Conservation (phyloP, 2,329 filamentous ascomycete species). For the Botrytis pseudocinerea region DNA sequence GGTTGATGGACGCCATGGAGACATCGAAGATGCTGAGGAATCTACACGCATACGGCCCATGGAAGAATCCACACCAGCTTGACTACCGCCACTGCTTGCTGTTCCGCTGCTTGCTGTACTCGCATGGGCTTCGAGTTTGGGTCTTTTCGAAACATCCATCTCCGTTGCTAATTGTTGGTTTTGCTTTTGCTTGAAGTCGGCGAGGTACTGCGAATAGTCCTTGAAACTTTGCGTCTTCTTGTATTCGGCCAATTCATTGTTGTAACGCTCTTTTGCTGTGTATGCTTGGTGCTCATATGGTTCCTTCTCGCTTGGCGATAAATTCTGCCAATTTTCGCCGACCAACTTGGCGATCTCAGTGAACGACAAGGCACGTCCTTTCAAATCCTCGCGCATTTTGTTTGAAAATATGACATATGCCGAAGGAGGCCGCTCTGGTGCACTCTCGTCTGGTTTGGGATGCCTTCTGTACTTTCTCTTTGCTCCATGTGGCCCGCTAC, state of each 20-base stretch:
- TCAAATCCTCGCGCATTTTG: conserved; percentile 76
- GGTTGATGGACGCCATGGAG: conserved; percentile 32
- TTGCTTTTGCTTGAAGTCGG: conserved; percentile 77
- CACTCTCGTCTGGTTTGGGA: conserved; percentile 78
- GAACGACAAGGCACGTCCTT: conserved; percentile 74
- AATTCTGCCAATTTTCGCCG: conserved; percentile 77
- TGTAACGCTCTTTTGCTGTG: conserved; percentile 74
- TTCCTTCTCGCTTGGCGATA: conserved; percentile 67
- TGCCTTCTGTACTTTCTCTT: conserved; percentile 79
- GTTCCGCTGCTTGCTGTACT: conserved; percentile 36
- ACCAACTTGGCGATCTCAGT: conserved; percentile 83
- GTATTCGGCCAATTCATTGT: conserved; percentile 69
- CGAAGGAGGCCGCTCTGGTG: conserved; percentile 76
- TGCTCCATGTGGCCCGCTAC: conserved; percentile 45
- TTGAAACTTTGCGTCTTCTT: conserved; percentile 73
- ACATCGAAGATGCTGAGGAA: conserved; percentile 30
- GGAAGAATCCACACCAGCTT: conserved; percentile 28
- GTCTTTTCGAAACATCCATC: conserved; percentile 37
- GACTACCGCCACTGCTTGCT: conserved; percentile 31
- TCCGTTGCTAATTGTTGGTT: conserved; percentile 49
- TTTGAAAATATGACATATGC: conserved; percentile 87
- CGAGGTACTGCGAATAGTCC: conserved; percentile 69
- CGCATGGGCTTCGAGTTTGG: conserved; percentile 37
- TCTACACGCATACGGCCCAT: conserved; percentile 30
- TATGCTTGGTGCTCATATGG: conserved; percentile 71